Evolutionary conservation across 2,329 filamentous ascomycete species (phyloP), one percentile per base, ranked within the genome.

Genomic region (Aspergillus amoenus): DNA sequence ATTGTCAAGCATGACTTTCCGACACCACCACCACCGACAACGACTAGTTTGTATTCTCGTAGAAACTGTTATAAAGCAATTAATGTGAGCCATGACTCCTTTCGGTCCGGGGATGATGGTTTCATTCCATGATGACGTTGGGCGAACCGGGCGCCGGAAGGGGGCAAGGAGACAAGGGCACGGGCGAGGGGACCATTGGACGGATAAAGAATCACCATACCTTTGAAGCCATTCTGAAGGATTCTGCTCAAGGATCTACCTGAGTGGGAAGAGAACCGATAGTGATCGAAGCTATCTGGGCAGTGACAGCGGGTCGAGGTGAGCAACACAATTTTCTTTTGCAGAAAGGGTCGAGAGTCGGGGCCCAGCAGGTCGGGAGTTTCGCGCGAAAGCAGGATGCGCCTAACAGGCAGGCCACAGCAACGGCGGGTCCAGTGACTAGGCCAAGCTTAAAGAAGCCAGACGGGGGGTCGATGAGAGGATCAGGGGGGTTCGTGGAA

Each of bases 1-100:
- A 99, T 97, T 58, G 94, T 97, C 82, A 99, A 85, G 81, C 94
- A 97, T 61, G 93, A 97, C 84, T 99, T 99, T 81, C 94, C 94
- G 65, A 99, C 94, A 77, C 94, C 94, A 84, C 94, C 94, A 71
- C 95, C 94, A 69, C 94, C 94, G 66, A 99, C 93, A 61, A 97
- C 94, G 61, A 99, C 94, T 79, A 96, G 80, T 81, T 96, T 96
- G 79, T 96, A 96, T 81, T 94, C 90, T 85, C 90, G 84, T 75
- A 93, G 81, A 74, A 93, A 93, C 89, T 93, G 64, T 46, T 34
- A 50, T 48, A 22, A 37, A 46, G 46, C 44, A 30, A 47, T 57
- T 42, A 52, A 22, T 40, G 61, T 64, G 45, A 70, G 68, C 61
- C 47, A 69, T 65, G 52, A n/a, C 6, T 55, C 42, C 13, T 54